phyloP scores from a whole-genome alignment of 164 flowering plant species.

The Chloranthus sessilifolius region DNA sequence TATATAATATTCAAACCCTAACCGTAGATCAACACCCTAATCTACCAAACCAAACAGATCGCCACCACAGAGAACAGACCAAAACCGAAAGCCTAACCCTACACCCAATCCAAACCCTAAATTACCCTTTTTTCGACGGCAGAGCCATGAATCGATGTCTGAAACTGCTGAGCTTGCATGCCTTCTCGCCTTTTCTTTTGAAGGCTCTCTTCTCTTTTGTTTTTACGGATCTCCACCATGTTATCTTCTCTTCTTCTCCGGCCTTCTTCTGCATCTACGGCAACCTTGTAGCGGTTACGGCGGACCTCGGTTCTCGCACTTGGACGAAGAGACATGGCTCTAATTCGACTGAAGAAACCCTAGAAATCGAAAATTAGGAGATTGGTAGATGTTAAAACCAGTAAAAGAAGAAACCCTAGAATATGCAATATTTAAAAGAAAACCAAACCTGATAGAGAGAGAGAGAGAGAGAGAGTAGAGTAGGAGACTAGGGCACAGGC shows the following conservation, averaged over 20 bases:
- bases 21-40: background rate
- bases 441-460: background rate
- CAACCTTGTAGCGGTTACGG: slow-evolving; percentile 76
- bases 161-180: slow-evolving; percentile 42
- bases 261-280: slow-evolving; percentile 84
- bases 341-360: slow-evolving; percentile 3
- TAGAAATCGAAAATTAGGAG: too few relatives aligned
- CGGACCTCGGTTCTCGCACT: slow-evolving; percentile 65
- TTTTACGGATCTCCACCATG: slow-evolving; percentile 86
- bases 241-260: slow-evolving; percentile 72
- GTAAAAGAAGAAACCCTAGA: too few relatives aligned
- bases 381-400: too few relatives aligned
- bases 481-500: too few relatives aligned
- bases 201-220: slow-evolving; percentile 61
- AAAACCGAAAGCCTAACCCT: too few relatives aligned
- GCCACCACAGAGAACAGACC: background rate
- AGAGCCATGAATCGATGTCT: slow-evolving; percentile 29
- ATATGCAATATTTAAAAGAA: background rate
- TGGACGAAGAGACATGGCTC: slow-evolving; percentile 69
- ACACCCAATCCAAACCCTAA: too few relatives aligned
- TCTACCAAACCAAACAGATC: background rate
- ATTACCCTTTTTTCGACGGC: slow-evolving; percentile 48
- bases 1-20: background rate
- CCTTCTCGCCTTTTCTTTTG: slow-evolving; percentile 78
- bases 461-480: slow-evolving; percentile 2